A percentile compares a stretch with the other conserved stretches of the same genome.
These are phyloP conservation scores for Bryoglossum gracile DNA, from an alignment of 495 filamentous ascomycete genomes.

Conservation along the genomic window DNA sequence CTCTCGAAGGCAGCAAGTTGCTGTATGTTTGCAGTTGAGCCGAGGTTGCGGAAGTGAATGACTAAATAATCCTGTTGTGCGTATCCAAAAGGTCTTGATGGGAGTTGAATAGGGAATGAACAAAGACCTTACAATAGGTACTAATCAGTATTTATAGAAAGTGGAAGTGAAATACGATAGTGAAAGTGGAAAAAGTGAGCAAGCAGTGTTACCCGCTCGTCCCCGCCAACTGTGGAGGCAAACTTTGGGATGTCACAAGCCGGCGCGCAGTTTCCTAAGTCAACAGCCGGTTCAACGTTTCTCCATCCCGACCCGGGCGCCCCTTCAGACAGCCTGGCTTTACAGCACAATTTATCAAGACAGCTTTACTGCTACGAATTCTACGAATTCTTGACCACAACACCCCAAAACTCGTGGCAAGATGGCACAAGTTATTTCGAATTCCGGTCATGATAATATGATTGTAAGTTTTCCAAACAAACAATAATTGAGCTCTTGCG, in stretches of 20 bases:
- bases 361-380: too few relatives aligned
- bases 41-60: conserved; percentile 16
- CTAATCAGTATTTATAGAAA: too few relatives aligned
- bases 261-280: too few relatives aligned
- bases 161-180: too few relatives aligned
- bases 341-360: not conserved
- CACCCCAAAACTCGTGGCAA: conserved; percentile 27
- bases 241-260: not conserved
- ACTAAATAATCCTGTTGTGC: not conserved
- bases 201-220: too few relatives aligned
- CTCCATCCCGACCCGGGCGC: too few relatives aligned
- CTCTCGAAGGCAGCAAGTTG: not conserved
- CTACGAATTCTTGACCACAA: conserved; percentile 11
- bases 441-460: conserved; percentile 97
- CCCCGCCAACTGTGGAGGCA: too few relatives aligned
- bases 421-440: conserved; percentile 76
- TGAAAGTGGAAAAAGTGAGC: too few relatives aligned
- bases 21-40: not conserved
- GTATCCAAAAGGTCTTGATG: conserved; percentile 11
- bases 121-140: too few relatives aligned
- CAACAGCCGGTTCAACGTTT: too few relatives aligned
- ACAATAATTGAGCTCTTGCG: not conserved
- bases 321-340: not conserved
- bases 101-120: not conserved
- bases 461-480: conserved; percentile 62